Conservation (phyloP, 2,329 filamentous ascomycete genomes). For the Beauveria pseudobassiana region DNA sequence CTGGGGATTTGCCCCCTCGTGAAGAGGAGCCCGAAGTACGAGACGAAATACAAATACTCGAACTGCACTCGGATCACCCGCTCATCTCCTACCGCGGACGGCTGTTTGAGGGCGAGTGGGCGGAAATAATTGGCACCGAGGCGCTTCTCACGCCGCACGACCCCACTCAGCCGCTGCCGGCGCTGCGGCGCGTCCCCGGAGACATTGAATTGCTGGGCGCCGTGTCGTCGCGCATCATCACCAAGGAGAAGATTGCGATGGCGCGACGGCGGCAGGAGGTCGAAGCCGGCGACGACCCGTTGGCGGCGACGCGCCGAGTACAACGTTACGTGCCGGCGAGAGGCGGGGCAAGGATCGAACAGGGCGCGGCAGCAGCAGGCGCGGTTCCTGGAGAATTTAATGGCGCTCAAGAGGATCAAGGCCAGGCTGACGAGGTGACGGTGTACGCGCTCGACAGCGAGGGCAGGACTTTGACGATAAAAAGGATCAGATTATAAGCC, state of each 20-base stretch:
- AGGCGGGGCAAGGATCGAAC: conserved; percentile 34
- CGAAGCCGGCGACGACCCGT: conserved; percentile 19
- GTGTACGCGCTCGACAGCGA: conserved; percentile 43
- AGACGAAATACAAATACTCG: conserved; percentile 67
- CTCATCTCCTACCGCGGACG: conserved; percentile 73
- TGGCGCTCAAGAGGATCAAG: conserved; percentile 55
- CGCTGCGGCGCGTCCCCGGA: conserved; percentile 31
- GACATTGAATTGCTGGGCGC: conserved; percentile 66
- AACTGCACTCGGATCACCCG: conserved; percentile 68
- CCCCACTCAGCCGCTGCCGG: conserved; percentile 35
- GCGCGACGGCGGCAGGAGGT: conserved; percentile 29
- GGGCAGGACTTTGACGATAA: conserved; percentile 34
- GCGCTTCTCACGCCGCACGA: conserved; percentile 64
- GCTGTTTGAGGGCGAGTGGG: conserved; percentile 75
- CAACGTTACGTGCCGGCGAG: conserved; percentile 36
- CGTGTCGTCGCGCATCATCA: conserved; percentile 61
- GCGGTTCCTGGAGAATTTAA: conserved; percentile 58
- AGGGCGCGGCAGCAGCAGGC: conserved; percentile 40
- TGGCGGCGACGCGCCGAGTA: conserved; percentile 32
- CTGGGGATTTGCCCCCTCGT: conserved; percentile 5
- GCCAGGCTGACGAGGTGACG: conserved; percentile 59
- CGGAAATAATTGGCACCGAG: conserved; percentile 76
- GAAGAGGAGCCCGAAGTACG: conserved; percentile 11
- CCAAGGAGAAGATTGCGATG: conserved; percentile 54
- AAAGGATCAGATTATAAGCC: conserved; percentile 29